Evolutionary conservation across 2,329 filamentous ascomycete genomes (phyloP).

Genomic region (Diplodia scrobiculata): DNA sequence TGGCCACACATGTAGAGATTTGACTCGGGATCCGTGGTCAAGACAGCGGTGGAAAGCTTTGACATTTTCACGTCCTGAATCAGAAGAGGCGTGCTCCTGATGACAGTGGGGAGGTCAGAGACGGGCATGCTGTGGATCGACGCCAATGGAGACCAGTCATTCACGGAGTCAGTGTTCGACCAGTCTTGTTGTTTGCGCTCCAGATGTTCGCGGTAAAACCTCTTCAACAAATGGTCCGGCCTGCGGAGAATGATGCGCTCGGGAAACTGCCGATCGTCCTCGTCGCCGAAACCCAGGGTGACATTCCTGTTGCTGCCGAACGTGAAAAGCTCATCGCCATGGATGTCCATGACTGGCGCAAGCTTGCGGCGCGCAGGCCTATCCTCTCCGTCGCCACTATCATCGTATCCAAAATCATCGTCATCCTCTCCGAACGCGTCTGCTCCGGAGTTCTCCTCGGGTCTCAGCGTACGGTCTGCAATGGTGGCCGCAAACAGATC

Average conservation of each 20-base stretch:
- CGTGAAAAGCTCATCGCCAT: slow-evolving; percentile 83
- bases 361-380: slow-evolving; percentile 19
- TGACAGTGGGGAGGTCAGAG: slow-evolving; percentile 68
- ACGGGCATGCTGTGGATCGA: slow-evolving; percentile 41
- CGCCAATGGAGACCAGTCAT: slow-evolving; percentile 34
- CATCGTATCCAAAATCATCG: slow-evolving; percentile 50
- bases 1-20: slow-evolving; percentile 94
- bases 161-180: slow-evolving; percentile 42
- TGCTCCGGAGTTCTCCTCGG: slow-evolving; percentile 49
- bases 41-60: slow-evolving; percentile 85
- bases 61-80: slow-evolving; percentile 84
- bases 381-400: slow-evolving; percentile 47
- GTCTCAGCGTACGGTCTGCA: slow-evolving; percentile 66
- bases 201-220: slow-evolving; percentile 71
- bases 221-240: slow-evolving; percentile 72
- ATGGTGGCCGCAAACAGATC: slow-evolving; percentile 91
- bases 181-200: slow-evolving; percentile 49
- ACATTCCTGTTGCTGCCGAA: slow-evolving; percentile 98
- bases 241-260: slow-evolving; percentile 77
- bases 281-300: slow-evolving; percentile 89
- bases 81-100: slow-evolving; percentile 70
- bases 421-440: slow-evolving; percentile 51
- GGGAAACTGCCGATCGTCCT: slow-evolving; percentile 90
- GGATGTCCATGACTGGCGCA: slow-evolving; percentile 45
- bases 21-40: slow-evolving; percentile 82